A percentile compares a stretch with the other conserved stretches of the same genome.
Conservation (phyloP, 768 basidiomycete genomes). For the Boletus pseudopeckii region DNA sequence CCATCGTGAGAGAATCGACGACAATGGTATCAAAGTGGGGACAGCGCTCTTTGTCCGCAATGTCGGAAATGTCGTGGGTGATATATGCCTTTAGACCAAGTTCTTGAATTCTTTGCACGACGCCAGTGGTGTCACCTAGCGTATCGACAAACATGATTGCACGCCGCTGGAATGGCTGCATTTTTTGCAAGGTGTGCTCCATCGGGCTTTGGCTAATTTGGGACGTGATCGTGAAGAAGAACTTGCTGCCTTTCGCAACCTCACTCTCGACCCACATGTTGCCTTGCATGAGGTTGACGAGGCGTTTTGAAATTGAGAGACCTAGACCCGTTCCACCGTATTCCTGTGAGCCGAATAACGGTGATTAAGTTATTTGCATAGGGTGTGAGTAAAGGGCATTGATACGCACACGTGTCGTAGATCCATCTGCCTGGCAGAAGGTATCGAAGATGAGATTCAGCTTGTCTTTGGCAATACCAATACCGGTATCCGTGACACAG, state of each 20-base stretch:
- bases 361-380: constrained; percentile 11
- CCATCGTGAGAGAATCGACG: constrained; percentile 82
- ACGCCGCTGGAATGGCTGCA: constrained; percentile 82
- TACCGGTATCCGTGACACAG: constrained; percentile 96
- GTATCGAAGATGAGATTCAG: constrained; percentile 98
- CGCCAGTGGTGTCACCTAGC: constrained; percentile 66
- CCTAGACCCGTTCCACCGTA: constrained; percentile 97
- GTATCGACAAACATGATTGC: constrained; percentile 93
- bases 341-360: constrained; percentile 50
- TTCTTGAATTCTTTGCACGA: constrained; percentile 72
- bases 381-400: constrained; percentile 2
- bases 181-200: constrained; percentile 72
- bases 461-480: constrained; percentile 98
- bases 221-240: constrained; percentile 95
- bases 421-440: constrained; percentile 98
- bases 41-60: constrained; percentile 74
- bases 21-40: constrained; percentile 95
- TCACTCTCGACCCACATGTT: constrained; percentile 99
- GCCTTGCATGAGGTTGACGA: constrained; percentile 96
- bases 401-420: constrained; percentile 79
- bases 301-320: constrained; percentile 94
- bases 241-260: constrained; percentile 86
- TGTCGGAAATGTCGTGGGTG: constrained; percentile 74
- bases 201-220: constrained; percentile 73
- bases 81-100: constrained; percentile 77